These are phyloP conservation scores for Silybum marianum DNA, from an alignment of 129 eudicot genomes.

Conservation along the genomic window DNA sequence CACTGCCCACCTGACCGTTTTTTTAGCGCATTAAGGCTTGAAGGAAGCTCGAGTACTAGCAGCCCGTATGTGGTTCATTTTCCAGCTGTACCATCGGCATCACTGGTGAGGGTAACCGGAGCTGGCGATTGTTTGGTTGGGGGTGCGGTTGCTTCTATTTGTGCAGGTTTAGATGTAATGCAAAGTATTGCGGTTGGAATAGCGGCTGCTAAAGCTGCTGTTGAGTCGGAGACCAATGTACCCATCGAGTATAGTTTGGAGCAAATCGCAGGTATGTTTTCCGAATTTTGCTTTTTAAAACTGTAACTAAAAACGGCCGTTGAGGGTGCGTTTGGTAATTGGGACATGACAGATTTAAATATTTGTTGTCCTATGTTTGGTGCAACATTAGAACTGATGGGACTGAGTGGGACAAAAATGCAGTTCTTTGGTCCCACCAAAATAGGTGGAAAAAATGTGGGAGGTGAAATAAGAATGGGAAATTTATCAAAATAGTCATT, in stretches of 20 bases:
- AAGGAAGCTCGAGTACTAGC: conserved; percentile 27
- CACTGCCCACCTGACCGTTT: conserved; percentile 55
- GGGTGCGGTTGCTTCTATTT: conserved; percentile 76
- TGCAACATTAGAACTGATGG: neutral
- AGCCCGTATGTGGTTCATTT: conserved; percentile 66
- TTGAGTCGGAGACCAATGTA: conserved; percentile 76
- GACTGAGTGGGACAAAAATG: neutral
- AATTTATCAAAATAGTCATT: no score
- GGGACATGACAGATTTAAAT: neutral
- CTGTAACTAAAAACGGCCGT: neutral
- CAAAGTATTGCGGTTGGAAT: conserved; percentile 92
- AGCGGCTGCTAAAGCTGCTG: conserved; percentile 86
- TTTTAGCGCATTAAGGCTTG: conserved; percentile 29
- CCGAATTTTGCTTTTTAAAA: neutral
- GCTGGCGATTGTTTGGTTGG: conserved; percentile 99
- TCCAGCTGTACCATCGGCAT: conserved; percentile 75
- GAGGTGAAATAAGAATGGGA: neutral
- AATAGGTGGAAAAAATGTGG: neutral
- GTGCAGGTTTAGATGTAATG: conserved; percentile 84
- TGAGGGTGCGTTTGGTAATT: neutral
- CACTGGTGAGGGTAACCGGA: conserved; percentile 82
- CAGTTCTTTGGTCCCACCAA: neutral
- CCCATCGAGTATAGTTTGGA: conserved; percentile 49
- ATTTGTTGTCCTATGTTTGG: neutral
- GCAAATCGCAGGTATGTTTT: conserved; percentile 64